Conservation (phyloP, 495 filamentous ascomycete species). For the Hypoxylon subgilvum region DNA sequence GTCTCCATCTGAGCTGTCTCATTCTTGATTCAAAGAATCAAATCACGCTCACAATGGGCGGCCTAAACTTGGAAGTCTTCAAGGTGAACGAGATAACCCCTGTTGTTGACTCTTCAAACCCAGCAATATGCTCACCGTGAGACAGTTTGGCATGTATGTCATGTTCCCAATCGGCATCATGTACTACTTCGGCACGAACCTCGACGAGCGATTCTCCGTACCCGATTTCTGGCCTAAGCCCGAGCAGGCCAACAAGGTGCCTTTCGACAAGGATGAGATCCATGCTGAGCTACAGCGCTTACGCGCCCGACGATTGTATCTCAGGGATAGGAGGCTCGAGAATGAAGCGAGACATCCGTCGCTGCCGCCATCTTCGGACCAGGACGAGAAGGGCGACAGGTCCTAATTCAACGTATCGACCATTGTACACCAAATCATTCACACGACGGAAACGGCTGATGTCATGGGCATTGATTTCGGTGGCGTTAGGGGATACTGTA, state of each 20-base stretch:
- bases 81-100: conserved; percentile 64
- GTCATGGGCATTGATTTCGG: conserved; percentile 5
- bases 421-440: no score
- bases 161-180: conserved; percentile 98
- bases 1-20: not conserved
- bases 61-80: conserved; percentile 93
- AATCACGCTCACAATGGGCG: conserved; percentile 63
- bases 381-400: conserved; percentile 28
- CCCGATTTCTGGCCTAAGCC: conserved; percentile 92
- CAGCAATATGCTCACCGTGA: not conserved
- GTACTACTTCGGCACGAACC: conserved; percentile 99
- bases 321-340: conserved; percentile 65
- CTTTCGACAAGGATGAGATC: conserved; percentile 88
- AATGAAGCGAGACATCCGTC: conserved; percentile 56
- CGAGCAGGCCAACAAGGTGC: conserved; percentile 85
- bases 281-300: conserved; percentile 75
- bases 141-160: conserved; percentile 95
- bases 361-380: conserved; percentile 37
- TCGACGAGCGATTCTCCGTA: conserved; percentile 86
- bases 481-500: conserved; percentile 27
- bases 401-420: no score
- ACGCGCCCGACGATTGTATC: conserved; percentile 63
- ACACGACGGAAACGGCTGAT: not conserved
- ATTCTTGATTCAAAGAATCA: not conserved
- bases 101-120: not conserved